A percentile compares a stretch with the other conserved stretches of the same genome.
phyloP scores from a whole-genome alignment of 1,284 basidiomycete species.

The Tausonia pullulans region DNA sequence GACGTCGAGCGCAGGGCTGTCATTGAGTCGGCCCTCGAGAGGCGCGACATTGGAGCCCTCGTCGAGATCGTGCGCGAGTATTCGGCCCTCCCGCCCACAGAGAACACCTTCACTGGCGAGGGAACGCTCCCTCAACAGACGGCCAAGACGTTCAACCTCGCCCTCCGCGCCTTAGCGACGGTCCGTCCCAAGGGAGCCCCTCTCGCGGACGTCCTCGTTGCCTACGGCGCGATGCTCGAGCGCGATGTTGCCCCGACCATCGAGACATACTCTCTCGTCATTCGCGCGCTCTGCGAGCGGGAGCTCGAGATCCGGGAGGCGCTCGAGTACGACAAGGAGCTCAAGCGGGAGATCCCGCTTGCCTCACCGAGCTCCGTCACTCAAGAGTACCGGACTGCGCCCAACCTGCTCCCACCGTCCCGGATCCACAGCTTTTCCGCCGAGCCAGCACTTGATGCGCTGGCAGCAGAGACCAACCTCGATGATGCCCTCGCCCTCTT shows the following conservation, averaged over 20 bases:
- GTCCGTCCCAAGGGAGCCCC: constrained; percentile 46
- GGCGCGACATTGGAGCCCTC: neutral
- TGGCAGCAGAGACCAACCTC: constrained; percentile 59
- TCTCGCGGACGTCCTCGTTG: constrained; percentile 50
- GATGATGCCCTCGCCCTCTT: constrained; percentile 60
- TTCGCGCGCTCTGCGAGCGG: constrained; percentile 57
- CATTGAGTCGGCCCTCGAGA: neutral
- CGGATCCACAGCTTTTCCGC: constrained; percentile 16
- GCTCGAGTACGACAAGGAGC: constrained; percentile 30
- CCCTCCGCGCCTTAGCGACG: constrained; percentile 46
- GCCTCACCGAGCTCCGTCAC: neutral
- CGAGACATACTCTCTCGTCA: constrained; percentile 57
- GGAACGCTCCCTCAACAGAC: constrained; percentile 6
- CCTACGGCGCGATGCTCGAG: constrained; percentile 67
- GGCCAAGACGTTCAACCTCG: constrained; percentile 50
- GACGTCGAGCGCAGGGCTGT: neutral
- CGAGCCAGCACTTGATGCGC: constrained; percentile 29
- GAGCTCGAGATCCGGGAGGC: constrained; percentile 55
- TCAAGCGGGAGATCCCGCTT: constrained; percentile 23
- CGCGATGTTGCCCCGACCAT: constrained; percentile 53
- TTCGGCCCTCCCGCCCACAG: neutral
- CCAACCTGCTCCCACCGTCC: constrained; percentile 7
- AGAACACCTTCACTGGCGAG: neutral
- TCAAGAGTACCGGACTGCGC: neutral
- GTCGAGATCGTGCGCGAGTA: neutral